phyloP scores from a whole-genome alignment of 768 basidiomycete species.

The Harrya chromipes region DNA sequence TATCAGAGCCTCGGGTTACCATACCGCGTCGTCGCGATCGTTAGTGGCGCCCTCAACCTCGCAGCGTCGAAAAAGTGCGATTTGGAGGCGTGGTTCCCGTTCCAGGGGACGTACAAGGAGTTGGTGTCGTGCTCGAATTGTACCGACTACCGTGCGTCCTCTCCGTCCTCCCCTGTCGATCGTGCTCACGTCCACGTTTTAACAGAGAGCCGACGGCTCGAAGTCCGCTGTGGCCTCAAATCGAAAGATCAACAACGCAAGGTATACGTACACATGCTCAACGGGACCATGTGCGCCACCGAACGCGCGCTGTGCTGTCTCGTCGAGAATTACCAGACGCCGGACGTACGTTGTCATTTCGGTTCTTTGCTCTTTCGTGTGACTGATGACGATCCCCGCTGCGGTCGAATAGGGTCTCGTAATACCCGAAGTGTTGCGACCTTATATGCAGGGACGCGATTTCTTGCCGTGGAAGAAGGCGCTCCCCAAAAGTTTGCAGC shows the following conservation, averaged over 20 bases:
- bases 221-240: conserved; percentile 92
- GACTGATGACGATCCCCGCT: background rate
- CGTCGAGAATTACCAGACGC: conserved; percentile 98
- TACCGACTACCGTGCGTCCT: conserved; percentile 91
- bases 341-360: conserved; percentile 57
- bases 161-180: background rate
- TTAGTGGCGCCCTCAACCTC: conserved; percentile 94
- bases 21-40: conserved; percentile 92
- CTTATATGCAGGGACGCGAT: conserved; percentile 96
- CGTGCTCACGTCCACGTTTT: background rate
- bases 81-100: conserved; percentile 99
- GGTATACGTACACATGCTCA: conserved; percentile 98
- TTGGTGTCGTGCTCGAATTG: conserved; percentile 97
- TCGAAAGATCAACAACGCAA: conserved; percentile 87
- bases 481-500: conserved; percentile 73
- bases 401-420: conserved; percentile 65
- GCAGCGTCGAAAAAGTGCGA: conserved; percentile 98
- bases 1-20: conserved; percentile 93
- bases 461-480: conserved; percentile 83
- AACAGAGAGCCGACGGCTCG: conserved; percentile 87
- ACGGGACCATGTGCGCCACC: conserved; percentile 96
- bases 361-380: background rate
- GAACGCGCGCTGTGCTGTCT: conserved; percentile 95
- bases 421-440: conserved; percentile 85
- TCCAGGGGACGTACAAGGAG: conserved; percentile 95